Conservation (phyloP, 2,329 filamentous ascomycete species). For the Ophiostoma quercus region DNA sequence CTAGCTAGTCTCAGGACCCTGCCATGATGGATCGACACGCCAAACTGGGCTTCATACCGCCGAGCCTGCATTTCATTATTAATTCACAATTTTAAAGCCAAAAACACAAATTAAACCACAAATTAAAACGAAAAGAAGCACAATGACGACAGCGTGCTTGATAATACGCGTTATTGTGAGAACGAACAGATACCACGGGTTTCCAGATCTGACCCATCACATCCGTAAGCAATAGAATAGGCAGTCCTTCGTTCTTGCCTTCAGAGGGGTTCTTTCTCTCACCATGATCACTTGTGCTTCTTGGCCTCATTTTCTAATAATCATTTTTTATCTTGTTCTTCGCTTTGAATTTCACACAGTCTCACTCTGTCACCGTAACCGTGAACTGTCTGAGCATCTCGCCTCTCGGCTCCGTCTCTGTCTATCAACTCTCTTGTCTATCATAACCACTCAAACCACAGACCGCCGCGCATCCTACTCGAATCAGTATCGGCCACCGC, state of each 20-base stretch:
- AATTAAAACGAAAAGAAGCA: background rate
- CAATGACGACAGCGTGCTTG: slow-evolving; percentile 11
- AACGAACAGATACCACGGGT: background rate
- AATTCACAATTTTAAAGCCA: background rate
- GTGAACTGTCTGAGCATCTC: background rate
- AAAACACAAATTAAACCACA: background rate
- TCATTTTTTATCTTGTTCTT: background rate
- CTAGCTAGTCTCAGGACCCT: background rate
- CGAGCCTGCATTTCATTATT: background rate
- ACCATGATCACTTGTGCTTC: background rate
- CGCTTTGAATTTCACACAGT: too few species aligned
- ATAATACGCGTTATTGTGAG: slow-evolving; percentile 1
- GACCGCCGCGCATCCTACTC: background rate
- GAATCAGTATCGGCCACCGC: background rate
- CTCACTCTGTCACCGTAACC: too few species aligned
- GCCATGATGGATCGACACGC: background rate
- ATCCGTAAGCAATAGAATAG: background rate
- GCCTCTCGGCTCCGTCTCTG: background rate
- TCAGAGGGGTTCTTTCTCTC: background rate
- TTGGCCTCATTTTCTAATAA: background rate
- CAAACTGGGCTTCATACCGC: slow-evolving; percentile 9
- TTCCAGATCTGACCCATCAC: slow-evolving; percentile 1
- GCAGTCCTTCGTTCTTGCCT: background rate
- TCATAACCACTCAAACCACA: background rate
- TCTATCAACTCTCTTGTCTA: background rate